These are phyloP conservation scores for Pseudevernia furfuracea DNA, from an alignment of 495 filamentous ascomycete genomes.

Conservation along the genomic window DNA sequence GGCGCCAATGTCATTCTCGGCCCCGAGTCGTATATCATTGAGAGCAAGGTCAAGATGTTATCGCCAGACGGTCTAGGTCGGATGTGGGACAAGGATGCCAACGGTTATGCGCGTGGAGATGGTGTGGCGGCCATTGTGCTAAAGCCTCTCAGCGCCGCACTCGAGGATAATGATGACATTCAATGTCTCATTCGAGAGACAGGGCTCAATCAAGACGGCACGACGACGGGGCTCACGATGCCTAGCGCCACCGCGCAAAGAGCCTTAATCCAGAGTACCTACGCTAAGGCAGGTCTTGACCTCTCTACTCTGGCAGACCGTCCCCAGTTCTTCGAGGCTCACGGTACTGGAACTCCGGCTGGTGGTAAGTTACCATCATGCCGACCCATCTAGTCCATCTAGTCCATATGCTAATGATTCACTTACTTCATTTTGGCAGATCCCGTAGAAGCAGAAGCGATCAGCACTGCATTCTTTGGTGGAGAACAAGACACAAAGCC, in stretches of 20 bases:
- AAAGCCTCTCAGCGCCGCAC: conserved; percentile 35
- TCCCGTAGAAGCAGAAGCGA: conserved; percentile 36
- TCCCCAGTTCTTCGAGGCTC: conserved; percentile 41
- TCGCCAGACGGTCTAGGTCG: conserved; percentile 31
- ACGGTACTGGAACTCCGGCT: conserved; percentile 44
- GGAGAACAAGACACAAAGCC: conserved; percentile 11
- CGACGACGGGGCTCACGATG: conserved; percentile 34
- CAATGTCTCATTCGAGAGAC: conserved; percentile 37
- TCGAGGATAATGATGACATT: conserved; percentile 38
- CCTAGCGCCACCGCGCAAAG: conserved; percentile 36
- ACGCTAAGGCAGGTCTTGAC: conserved; percentile 30
- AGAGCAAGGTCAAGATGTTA: conserved; percentile 31
- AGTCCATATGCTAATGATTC: too few relatives aligned
- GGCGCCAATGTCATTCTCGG: conserved; percentile 51
- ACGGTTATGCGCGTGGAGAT: conserved; percentile 42
- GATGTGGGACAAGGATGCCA: conserved; percentile 34
- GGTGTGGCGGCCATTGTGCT: conserved; percentile 38
- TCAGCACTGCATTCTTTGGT: conserved; percentile 29
- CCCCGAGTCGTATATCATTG: conserved; percentile 48
- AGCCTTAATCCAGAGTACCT: conserved; percentile 36
- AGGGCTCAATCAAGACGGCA: conserved; percentile 50
- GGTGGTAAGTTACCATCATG: too few relatives aligned
- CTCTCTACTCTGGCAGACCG: conserved; percentile 16
- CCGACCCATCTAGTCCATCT: too few relatives aligned
- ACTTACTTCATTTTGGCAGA: too few relatives aligned